Base-by-base conservation (phyloP, 1,284 basidiomycete species). In the Heterobasidion occidentale region DNA sequence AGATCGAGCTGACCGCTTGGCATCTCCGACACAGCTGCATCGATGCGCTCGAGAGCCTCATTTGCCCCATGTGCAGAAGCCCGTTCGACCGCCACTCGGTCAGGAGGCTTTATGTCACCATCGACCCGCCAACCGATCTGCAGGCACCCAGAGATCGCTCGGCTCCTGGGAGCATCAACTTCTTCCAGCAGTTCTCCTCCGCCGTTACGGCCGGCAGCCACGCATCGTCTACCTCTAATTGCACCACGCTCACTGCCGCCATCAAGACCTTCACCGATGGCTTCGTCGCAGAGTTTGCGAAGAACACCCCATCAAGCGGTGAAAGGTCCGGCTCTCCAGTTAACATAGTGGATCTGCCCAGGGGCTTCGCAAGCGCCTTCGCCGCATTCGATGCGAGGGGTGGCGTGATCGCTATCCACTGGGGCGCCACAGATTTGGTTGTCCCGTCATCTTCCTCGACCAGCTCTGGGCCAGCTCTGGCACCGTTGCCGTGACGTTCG, bases 391-490 rank as follows among this genome's bases (percentile, higher is more conserved):
- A 66, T 20, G 70, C 71, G 5, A 65, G 71, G n/a, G 63, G 57
- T 1, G 71, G 72, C n/a, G 61, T 62, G 51, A 64, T 61, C 11
- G 63, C 65, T 8, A 72, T 73, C 0, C 77, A 78, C 63, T 91
- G 89, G 89, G 88, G 88, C 17, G 88, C 88, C 1, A 65, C 72
- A 36, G 83, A 80, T 2, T 64, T 89, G 56, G 70, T 68, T 2
- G 75, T 83, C 9, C 77, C 86, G 1, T 42, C 38, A 42, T 66
- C 70, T 17, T 84, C 84, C 52, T 56, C 63, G 46, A 56, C 70
- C 58, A 59, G 73, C 12, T 62, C 66, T 17, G 65, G 70, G 65
- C 64, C 20, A 55, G 59, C 17, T 59, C 65, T 1, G 72, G 72
- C 46, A 78, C 76, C 2, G 79, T 84, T 48, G 68, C 76, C 0